Evolutionary conservation across 2,329 filamentous ascomycete species (phyloP).

Genomic region (Sarocladium strictum): DNA sequence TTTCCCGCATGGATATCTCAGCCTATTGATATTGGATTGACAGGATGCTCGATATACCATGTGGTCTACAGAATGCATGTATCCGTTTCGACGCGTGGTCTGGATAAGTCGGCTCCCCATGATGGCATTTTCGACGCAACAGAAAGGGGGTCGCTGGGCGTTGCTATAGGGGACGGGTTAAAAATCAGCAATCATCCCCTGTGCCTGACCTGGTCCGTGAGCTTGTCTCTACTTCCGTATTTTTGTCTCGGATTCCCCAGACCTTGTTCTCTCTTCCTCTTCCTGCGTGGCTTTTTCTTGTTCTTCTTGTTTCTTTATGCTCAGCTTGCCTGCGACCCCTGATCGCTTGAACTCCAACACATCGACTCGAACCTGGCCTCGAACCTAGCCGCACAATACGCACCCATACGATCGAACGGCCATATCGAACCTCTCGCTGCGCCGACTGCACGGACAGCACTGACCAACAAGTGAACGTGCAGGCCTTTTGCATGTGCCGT

Average conservation of each 20-base stretch:
- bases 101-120: conserved; percentile 6
- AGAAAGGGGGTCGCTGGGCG: conserved; percentile 1
- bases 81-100: neutral
- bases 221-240: neutral
- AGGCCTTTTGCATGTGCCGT: conserved; percentile 2
- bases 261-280: neutral
- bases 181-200: conserved; percentile 7
- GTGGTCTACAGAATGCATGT: no score
- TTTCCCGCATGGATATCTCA: neutral
- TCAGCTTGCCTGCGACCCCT: neutral
- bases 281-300: neutral
- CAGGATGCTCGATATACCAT: no score
- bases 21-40: neutral
- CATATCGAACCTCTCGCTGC: neutral
- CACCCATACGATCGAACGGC: neutral
- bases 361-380: neutral
- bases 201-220: conserved; percentile 1
- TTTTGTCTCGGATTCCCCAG: neutral
- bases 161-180: neutral
- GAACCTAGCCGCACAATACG: neutral
- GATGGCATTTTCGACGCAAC: neutral
- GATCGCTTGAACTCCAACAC: neutral
- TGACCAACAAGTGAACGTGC: no score
- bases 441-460: no score
- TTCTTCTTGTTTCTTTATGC: neutral